Percentiles rank a stretch among this genome's conserved stretches.
Evolutionary conservation across 2,329 filamentous ascomycete genomes (phyloP).

Genomic region (Phoma sp.): DNA sequence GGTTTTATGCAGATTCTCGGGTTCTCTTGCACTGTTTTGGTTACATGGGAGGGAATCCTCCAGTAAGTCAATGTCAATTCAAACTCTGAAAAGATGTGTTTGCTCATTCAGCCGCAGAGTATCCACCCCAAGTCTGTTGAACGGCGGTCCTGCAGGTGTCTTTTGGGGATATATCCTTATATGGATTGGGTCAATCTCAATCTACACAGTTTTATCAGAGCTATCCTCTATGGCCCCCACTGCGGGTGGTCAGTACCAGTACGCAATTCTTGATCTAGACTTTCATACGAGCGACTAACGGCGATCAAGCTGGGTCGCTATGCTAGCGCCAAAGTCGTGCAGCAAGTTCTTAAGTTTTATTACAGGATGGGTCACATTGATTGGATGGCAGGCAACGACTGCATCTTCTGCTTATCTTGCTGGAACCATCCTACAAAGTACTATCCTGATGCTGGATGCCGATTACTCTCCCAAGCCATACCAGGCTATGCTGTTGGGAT

Average conservation of each 20-base stretch:
- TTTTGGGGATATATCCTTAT: conserved; percentile 22
- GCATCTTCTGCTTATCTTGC: conserved; percentile 25
- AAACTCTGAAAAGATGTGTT: too few species aligned
- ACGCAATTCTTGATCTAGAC: not conserved
- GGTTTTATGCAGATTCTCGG: conserved; percentile 20
- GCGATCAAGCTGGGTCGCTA: conserved; percentile 37
- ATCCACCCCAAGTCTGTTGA: not conserved
- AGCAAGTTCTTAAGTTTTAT: conserved; percentile 3
- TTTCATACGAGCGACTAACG: not conserved
- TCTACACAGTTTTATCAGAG: conserved; percentile 20
- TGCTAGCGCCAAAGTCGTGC: conserved; percentile 39
- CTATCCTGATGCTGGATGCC: conserved; percentile 38
- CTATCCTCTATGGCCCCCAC: conserved; percentile 29
- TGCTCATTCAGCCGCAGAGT: not conserved
- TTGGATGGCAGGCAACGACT: conserved; percentile 43
- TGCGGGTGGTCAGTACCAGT: not conserved
- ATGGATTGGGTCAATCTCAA: conserved; percentile 20
- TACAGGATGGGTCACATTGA: conserved; percentile 46
- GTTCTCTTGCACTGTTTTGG: conserved; percentile 19
- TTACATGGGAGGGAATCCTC: conserved; percentile 18
- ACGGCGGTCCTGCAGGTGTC: conserved; percentile 24
- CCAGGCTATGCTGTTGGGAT: not conserved
- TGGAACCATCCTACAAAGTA: conserved; percentile 25
- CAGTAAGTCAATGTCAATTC: not conserved
- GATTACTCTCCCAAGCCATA: not conserved